A percentile compares a stretch with the other conserved stretches of the same genome.
Conservation (phyloP, 2,329 filamentous ascomycete genomes). For the Lachnellula hyalina region DNA sequence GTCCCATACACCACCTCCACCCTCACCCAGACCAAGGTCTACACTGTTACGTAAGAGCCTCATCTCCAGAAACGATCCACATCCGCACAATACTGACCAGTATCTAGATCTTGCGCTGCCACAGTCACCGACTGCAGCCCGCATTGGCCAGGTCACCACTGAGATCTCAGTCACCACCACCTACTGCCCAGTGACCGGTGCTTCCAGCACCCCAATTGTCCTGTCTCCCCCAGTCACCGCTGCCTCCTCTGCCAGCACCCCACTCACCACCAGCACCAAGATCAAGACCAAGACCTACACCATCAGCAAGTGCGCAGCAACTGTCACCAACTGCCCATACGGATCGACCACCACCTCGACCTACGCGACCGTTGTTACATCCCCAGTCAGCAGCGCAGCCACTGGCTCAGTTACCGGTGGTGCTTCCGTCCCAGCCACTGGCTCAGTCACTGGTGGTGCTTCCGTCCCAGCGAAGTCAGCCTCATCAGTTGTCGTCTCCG, state of each 20-base stretch:
- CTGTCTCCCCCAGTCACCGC: neutral
- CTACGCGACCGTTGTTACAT: constrained; percentile 17
- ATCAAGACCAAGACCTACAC: constrained; percentile 22
- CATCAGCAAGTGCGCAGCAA: constrained; percentile 23
- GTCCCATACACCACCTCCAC: neutral
- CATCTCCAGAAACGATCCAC: neutral
- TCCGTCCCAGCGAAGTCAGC: neutral
- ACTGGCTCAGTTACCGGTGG: neutral
- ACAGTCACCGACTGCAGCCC: neutral
- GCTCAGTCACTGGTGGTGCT: neutral
- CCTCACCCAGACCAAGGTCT: neutral
- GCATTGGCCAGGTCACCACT: neutral
- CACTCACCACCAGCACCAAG: neutral
- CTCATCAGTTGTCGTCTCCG: neutral
- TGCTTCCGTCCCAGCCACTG: neutral
- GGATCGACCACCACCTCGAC: constrained; percentile 29
- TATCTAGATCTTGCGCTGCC: neutral
- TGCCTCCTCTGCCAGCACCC: neutral
- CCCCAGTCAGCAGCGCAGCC: neutral
- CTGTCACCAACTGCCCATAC: constrained; percentile 28
- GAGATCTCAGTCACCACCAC: neutral
- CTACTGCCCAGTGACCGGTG: neutral
- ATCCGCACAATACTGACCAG: neutral
- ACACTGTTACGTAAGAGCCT: neutral
- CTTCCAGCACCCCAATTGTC: neutral